A percentile compares a stretch with the other conserved stretches of the same genome.
phyloP scores from a whole-genome alignment of 2,329 filamentous ascomycete species.

The Mycocentrospora acerina region DNA sequence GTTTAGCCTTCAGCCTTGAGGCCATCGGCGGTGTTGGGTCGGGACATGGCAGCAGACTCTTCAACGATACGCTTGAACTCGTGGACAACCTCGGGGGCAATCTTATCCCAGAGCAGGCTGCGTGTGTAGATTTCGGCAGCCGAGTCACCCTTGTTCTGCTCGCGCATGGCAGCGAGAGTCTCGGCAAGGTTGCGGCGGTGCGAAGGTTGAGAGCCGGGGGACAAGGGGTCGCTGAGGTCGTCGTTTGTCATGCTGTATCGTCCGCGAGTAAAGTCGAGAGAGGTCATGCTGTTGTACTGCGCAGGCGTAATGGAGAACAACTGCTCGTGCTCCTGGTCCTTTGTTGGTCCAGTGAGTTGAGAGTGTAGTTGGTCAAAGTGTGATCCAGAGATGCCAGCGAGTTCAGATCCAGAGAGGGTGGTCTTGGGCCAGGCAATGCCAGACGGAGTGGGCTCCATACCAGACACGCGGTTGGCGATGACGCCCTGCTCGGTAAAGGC shows the following conservation, averaged over 20 bases:
- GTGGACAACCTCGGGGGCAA: slow-evolving; percentile 85
- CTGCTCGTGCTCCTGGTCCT: slow-evolving; percentile 85
- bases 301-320: slow-evolving; percentile 82
- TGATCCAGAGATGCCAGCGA: slow-evolving; percentile 39
- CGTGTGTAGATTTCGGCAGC: slow-evolving; percentile 90
- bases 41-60: slow-evolving; percentile 58
- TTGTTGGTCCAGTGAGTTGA: slow-evolving; percentile 61
- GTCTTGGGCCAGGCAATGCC: slow-evolving; percentile 41
- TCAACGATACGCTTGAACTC: slow-evolving; percentile 91
- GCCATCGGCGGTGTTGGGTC: slow-evolving; percentile 36
- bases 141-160: slow-evolving; percentile 65
- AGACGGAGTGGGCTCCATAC: slow-evolving; percentile 42
- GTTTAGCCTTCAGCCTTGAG: slow-evolving; percentile 36
- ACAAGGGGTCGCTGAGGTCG: slow-evolving; percentile 40
- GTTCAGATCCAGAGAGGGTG: slow-evolving; percentile 39
- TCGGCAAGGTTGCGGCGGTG: slow-evolving; percentile 76
- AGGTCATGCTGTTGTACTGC: slow-evolving; percentile 85
- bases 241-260: slow-evolving; percentile 53
- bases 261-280: slow-evolving; percentile 66
- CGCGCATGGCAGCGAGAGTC: slow-evolving; percentile 76
- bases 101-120: slow-evolving; percentile 90
- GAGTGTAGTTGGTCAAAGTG: slow-evolving; percentile 45
- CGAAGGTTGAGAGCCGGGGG: slow-evolving; percentile 47
- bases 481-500: slow-evolving; percentile 38
- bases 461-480: slow-evolving; percentile 56